Evolutionary conservation across 2,329 filamentous ascomycete species (phyloP).

Genomic region (Cucurbitaria berberidis): DNA sequence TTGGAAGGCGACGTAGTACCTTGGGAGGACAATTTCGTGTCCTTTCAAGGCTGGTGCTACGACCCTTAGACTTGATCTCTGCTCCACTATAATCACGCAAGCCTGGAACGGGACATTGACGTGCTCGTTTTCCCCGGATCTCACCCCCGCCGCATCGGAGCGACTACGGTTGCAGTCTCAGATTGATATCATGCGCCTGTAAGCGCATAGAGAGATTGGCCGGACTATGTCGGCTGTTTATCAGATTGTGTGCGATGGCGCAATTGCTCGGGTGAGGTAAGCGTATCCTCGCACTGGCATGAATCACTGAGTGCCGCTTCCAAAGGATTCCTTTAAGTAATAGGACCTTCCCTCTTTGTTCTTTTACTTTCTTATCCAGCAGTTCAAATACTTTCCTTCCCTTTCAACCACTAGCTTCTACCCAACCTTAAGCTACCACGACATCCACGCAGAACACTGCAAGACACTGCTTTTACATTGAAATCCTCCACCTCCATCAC

Average conservation of each 20-base stretch:
- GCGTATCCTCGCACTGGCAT: slow-evolving; percentile 16
- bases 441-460: not conserved
- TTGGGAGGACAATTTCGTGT: not conserved
- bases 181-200: slow-evolving; percentile 6
- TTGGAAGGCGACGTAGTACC: not conserved
- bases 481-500: not conserved
- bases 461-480: not conserved
- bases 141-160: slow-evolving; percentile 3
- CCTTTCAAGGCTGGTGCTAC: not conserved
- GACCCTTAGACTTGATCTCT: not conserved
- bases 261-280: slow-evolving; percentile 26
- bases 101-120: not conserved
- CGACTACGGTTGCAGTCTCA: slow-evolving; percentile 9
- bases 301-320: slow-evolving; percentile 7
- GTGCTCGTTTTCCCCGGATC: slow-evolving; percentile 16
- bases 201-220: not conserved
- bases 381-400: too few relatives aligned
- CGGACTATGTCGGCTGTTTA: slow-evolving; percentile 4
- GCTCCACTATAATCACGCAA: slow-evolving; percentile 3
- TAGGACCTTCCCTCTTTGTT: not conserved
- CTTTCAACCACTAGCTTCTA: not conserved
- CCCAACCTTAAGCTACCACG: not conserved
- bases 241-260: slow-evolving; percentile 47
- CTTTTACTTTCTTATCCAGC: not conserved
- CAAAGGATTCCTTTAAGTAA: slow-evolving; percentile 18